These are phyloP conservation scores for Fusarium sp. DNA, from an alignment of 2,329 filamentous ascomycete genomes.

Conservation along the genomic window DNA sequence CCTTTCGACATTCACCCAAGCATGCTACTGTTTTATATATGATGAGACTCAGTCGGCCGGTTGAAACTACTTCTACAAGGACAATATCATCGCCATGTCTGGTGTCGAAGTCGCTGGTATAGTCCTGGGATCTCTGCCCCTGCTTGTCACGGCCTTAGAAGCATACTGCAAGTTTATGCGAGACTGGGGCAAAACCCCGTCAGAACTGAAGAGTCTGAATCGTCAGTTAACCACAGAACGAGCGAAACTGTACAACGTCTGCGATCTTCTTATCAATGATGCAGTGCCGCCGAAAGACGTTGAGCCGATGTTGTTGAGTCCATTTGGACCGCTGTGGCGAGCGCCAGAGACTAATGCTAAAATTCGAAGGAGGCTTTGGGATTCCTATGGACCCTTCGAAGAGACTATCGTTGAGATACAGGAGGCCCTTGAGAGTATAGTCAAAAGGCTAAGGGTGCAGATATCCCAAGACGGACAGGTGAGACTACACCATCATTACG, in stretches of 20 bases:
- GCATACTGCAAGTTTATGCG: slow-evolving; percentile 41
- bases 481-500: accelerated
- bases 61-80: accelerated
- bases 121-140: slow-evolving; percentile 38
- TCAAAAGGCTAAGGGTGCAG: neutral
- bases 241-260: slow-evolving; percentile 49
- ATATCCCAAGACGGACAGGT: slow-evolving; percentile 8
- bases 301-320: slow-evolving; percentile 47
- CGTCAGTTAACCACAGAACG: slow-evolving; percentile 44
- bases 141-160: slow-evolving; percentile 36
- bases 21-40: accelerated
- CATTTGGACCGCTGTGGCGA: slow-evolving; percentile 49
- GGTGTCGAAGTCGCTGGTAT: slow-evolving; percentile 41
- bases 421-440: slow-evolving; percentile 39
- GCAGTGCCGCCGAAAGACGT: slow-evolving; percentile 42
- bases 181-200: slow-evolving; percentile 29
- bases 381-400: slow-evolving; percentile 43
- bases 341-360: slow-evolving; percentile 24
- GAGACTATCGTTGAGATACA: slow-evolving; percentile 40
- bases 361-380: slow-evolving; percentile 44
- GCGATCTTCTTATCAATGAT: slow-evolving; percentile 47
- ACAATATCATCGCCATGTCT: slow-evolving; percentile 23
- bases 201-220: slow-evolving; percentile 44
- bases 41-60: accelerated
- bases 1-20: neutral